A percentile compares a stretch with the other conserved stretches of the same genome.
phyloP scores from a whole-genome alignment of 805 yeast genomes.

The Teunomyces tritomae region DNA sequence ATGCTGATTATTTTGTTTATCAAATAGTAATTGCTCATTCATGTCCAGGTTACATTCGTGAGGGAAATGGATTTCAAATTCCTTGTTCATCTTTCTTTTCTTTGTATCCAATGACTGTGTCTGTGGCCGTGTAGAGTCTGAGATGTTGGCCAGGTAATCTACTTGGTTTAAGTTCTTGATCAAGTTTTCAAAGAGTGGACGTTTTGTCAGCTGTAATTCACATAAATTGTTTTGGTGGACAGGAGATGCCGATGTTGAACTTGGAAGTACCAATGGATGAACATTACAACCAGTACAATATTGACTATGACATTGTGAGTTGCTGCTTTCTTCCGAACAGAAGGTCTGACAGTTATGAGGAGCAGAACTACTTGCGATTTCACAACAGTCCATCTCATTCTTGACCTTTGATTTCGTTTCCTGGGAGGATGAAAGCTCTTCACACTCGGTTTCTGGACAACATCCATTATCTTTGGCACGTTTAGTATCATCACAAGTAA shows the following conservation, averaged over 20 bases:
- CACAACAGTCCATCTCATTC: slow-evolving; percentile 9
- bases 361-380: slow-evolving; percentile 6
- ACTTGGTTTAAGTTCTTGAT: slow-evolving; percentile 35
- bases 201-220: slow-evolving; percentile 25
- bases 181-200: slow-evolving; percentile 37
- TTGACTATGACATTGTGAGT: neutral
- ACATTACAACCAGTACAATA: neutral
- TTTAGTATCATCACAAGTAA: slow-evolving; percentile 27
- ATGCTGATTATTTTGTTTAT: neutral
- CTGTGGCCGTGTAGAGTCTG: slow-evolving; percentile 6
- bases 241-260: neutral
- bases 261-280: neutral
- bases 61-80: slow-evolving; percentile 38
- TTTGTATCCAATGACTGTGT: slow-evolving; percentile 6
- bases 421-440: slow-evolving; percentile 3
- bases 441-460: slow-evolving; percentile 3
- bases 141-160: slow-evolving; percentile 13
- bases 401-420: neutral
- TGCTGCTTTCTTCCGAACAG: neutral
- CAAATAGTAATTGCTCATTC: neutral
- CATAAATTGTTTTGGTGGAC: slow-evolving; percentile 19
- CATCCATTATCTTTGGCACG: slow-evolving; percentile 1
- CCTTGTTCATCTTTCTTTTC: slow-evolving; percentile 9
- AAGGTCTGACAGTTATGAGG: slow-evolving; percentile 1
- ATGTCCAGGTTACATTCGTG: slow-evolving; percentile 31